phyloP scores from a whole-genome alignment of 345 rosid genomes.

The Eucalyptus fibrosa region DNA sequence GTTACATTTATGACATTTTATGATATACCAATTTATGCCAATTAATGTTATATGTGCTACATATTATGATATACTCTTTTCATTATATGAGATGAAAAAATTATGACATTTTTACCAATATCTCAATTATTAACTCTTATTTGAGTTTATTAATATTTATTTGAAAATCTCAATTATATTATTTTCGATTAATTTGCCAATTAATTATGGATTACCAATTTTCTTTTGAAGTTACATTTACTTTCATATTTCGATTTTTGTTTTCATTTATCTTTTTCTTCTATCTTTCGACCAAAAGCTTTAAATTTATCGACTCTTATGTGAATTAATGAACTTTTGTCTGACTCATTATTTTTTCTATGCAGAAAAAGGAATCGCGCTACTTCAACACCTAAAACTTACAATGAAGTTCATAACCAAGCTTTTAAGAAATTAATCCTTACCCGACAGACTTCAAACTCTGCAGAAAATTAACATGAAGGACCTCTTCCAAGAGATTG shows the following conservation, averaged over 20 bases:
- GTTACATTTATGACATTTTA: not conserved
- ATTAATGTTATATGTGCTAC: not conserved
- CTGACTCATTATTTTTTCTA: not conserved
- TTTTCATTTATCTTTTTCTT: not conserved
- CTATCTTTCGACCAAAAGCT: not conserved
- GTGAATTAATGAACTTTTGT: not conserved
- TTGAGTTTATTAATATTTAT: not conserved
- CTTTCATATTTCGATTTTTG: not conserved
- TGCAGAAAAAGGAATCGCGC: slow-evolving; percentile 3
- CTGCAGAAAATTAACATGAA: not conserved
- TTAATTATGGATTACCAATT: not conserved
- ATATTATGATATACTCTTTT: not conserved
- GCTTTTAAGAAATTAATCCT: not conserved
- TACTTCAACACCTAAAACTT: not conserved
- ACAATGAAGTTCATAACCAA: not conserved
- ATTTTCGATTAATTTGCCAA: not conserved
- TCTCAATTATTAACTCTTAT: not conserved
- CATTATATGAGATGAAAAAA: not conserved
- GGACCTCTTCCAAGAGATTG: slow-evolving; percentile 84
- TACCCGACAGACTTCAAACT: not conserved
- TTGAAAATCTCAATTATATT: not conserved
- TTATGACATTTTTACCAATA: not conserved
- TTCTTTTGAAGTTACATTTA: not conserved
- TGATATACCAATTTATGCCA: too few relatives aligned
- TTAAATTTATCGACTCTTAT: not conserved